Evolutionary conservation across 2,329 filamentous ascomycete species (phyloP).

Genomic region (Arthrocladium fulminans): DNA sequence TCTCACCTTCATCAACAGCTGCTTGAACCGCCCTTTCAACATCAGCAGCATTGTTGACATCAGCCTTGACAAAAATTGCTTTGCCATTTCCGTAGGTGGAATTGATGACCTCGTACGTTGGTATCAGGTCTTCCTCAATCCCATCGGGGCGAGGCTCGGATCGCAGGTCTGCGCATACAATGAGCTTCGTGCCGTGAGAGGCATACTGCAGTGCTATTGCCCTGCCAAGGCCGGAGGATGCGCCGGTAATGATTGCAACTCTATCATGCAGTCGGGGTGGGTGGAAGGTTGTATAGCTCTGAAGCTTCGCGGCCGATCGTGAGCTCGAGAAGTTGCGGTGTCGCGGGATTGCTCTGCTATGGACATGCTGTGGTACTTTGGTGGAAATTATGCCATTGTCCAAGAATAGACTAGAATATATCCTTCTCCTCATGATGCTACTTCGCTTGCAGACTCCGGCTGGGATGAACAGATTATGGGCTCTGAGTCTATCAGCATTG

Average conservation of each 20-base stretch:
- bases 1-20: conserved; percentile 31
- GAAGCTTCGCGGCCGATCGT: no score
- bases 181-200: conserved; percentile 61
- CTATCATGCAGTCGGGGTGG: conserved; percentile 38
- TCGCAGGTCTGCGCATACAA: conserved; percentile 42
- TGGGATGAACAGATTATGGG: no score
- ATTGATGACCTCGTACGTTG: conserved; percentile 7
- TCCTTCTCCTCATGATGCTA: no score
- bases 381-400: no score
- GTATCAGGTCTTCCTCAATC: conserved; percentile 11
- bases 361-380: no score
- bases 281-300: neutral
- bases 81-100: conserved; percentile 18
- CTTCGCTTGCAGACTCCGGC: no score
- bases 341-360: no score
- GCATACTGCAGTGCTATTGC: conserved; percentile 63
- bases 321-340: no score
- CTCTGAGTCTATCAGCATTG: no score
- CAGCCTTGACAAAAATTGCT: conserved; percentile 37
- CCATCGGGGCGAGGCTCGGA: conserved; percentile 12
- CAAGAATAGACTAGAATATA: no score
- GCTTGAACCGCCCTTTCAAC: conserved; percentile 32
- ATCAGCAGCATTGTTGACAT: conserved; percentile 33
- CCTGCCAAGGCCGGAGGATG: conserved; percentile 70
- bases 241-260: conserved; percentile 69